Base-by-base conservation (phyloP, 371 early-diverging fungal genomes). In the Mucor sp. region DNA sequence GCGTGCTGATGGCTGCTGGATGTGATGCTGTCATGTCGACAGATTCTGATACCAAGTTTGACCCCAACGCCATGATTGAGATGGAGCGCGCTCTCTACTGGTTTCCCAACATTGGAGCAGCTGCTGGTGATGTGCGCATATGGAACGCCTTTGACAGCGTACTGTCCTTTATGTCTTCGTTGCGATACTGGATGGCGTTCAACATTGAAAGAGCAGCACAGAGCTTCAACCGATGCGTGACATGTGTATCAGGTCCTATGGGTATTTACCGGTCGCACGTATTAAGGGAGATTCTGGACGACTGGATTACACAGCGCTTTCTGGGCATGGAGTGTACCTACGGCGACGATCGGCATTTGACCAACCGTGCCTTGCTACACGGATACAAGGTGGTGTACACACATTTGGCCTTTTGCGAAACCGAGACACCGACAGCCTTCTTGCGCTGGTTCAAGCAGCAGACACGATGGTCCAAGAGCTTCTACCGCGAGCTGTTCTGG, bases 171-270 rank as follows among this genome's bases (percentile, higher is more conserved):
- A 80, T 90, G 79, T 88, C 90, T 4, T 87, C 87, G 0, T 58
- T 90, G 19, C 84, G 90, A 9, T 90, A 89, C 61, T 87, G 88
- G 88, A 85, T 90, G 78, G 89, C 90, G 0, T 90, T 90, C 67
- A 90, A 90, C 70, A 85, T 90, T 53, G 90, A 90, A 66, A 77
- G 90, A 19, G 86, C 89, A 0, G 87, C 87, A 0, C 90, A 90
- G 57, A 87, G 87, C 19, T 87, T 85, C 60, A 83, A 88, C 57
- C 78, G 84, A 9, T 81, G 81, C 57, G 89, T 89, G 48, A 87
- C 85, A 21, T 90, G 90, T 70, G 90, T 90, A 12, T 88, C 88
- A n/a, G 90, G 90, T 0, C 90, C 90, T 0, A 77, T 90, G 68
- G 90, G 90, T 9, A 75, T 90, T 32, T 90, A 90, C 63, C 78